Base-by-base conservation (phyloP, 148 eudicot species). In the Limonium bicolor region DNA sequence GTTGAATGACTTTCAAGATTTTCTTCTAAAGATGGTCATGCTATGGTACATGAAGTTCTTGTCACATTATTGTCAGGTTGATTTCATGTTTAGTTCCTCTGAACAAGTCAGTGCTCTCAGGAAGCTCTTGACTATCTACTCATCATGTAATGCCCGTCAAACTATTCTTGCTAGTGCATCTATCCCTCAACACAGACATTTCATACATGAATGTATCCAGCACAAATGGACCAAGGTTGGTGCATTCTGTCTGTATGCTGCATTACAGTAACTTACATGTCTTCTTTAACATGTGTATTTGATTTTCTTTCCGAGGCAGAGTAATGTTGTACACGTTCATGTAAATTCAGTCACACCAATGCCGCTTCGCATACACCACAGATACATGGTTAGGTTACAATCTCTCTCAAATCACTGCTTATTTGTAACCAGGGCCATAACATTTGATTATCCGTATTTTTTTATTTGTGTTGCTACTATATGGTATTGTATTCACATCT, bases 101-200 rank as follows among this genome's bases (percentile, higher is more conserved):
- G 72, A 64, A 48, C 74, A 90, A 74, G 92, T 65, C 46, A 71
- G 79, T 44, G 68, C 72, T 49, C 57, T 90, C 28, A 68, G 76
- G 40, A 90, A 71, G 73, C 73, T 90, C 61, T 58, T 90, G 72
- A 70, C 76, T 1, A 58, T 65, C 33, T 80, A 74, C 62, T 83
- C 97, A 14, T 72, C 82, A 24, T 74, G 55, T 56, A 60, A 46
- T 20, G 67, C 54, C 23, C 87, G 85, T 29, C 97, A 90, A 76
- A 90, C 97, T 50, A 64, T 90, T 18, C 80, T 90, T 68, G 95
- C 97, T 12, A 90, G 97, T 67, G 97, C 97, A 56, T 84, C 95
- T 28, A 68, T 90, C 60, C 97, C 97, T 35, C 95, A 84, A 53
- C 97, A 84, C 51, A 84, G 56, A 36, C 86, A 67, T 47, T 90